Conservation (phyloP, 495 filamentous ascomycete species). For the Sporormia fimetaria region DNA sequence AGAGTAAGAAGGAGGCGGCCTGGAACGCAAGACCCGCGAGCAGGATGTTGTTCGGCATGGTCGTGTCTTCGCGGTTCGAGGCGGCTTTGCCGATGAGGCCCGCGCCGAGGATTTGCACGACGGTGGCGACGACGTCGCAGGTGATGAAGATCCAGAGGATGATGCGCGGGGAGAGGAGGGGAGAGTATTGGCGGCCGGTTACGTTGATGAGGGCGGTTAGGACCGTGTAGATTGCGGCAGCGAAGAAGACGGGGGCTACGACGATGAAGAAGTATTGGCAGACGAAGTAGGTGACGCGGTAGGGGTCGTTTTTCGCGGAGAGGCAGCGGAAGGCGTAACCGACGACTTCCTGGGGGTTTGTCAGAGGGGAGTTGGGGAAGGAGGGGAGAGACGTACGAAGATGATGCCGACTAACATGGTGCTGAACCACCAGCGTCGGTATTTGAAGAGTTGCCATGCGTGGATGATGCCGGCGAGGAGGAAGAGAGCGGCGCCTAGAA, state of each 20-base stretch:
- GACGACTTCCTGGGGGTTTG: conserved; percentile 41
- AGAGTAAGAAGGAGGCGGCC: conserved; percentile 28
- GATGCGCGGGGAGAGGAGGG: conserved; percentile 32
- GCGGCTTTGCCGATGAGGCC: conserved; percentile 28
- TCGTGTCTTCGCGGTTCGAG: conserved; percentile 13
- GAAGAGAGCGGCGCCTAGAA: conserved; percentile 44
- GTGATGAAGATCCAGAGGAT: conserved; percentile 43
- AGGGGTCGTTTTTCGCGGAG: conserved; percentile 36
- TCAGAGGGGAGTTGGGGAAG: background rate
- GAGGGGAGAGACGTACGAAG: conserved; percentile 35
- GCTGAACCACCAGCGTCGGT: conserved; percentile 49
- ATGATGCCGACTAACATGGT: conserved; percentile 46
- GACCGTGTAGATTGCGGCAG: conserved; percentile 43
- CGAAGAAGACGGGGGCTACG: conserved; percentile 44
- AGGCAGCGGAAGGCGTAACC: conserved; percentile 48
- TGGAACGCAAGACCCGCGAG: conserved; percentile 32
- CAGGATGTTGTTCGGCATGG: conserved; percentile 27
- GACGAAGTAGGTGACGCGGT: conserved; percentile 43
- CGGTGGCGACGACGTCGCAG: conserved; percentile 40
- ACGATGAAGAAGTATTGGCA: conserved; percentile 52
- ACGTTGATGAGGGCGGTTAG: conserved; percentile 36
- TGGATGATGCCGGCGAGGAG: conserved; percentile 38
- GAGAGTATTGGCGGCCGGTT: conserved; percentile 30
- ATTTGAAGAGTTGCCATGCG: conserved; percentile 37
- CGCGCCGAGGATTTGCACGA: conserved; percentile 43